phyloP scores from a whole-genome alignment of 2,329 filamentous ascomycete genomes.

The Graphilbum fragrans region DNA sequence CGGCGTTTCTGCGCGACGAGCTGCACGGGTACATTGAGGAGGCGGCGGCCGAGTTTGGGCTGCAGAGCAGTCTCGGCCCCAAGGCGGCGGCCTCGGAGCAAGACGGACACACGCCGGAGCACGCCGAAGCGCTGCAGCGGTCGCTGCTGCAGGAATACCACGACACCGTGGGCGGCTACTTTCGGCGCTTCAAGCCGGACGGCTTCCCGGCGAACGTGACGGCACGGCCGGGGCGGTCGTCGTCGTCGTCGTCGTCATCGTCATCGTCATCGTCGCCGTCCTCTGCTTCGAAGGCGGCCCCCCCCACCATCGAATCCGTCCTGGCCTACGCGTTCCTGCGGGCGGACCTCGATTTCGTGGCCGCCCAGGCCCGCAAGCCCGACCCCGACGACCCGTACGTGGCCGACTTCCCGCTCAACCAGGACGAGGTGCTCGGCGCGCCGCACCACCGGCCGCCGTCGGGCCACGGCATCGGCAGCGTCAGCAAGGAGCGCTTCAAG shows the following conservation, averaged over 20 bases:
- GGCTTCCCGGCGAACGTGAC: constrained; percentile 41
- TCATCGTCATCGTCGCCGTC: not conserved
- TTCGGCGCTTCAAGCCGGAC: constrained; percentile 75
- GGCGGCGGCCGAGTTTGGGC: constrained; percentile 61
- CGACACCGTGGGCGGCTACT: constrained; percentile 83
- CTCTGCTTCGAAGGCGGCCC: not conserved
- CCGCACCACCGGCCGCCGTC: constrained; percentile 52
- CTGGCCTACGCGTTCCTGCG: constrained; percentile 88
- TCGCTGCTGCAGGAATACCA: constrained; percentile 67
- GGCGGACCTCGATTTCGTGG: constrained; percentile 88
- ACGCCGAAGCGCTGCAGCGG: constrained; percentile 40
- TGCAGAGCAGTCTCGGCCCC: constrained; percentile 60
- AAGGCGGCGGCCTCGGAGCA: constrained; percentile 10
- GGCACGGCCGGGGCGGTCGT: not conserved
- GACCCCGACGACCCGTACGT: constrained; percentile 57
- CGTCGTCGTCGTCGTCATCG: constrained; percentile 7
- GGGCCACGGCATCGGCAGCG: constrained; percentile 52
- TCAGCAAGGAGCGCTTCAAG: constrained; percentile 64
- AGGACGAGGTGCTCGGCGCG: constrained; percentile 59
- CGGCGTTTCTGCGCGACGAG: constrained; percentile 71
- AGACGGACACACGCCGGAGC: no score
- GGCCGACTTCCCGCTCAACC: constrained; percentile 69
- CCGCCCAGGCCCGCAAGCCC: constrained; percentile 75
- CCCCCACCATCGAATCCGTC: constrained; percentile 59
- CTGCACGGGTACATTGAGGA: constrained; percentile 84